Evolutionary conservation across 164 flowering plant genomes (phyloP).

Genomic region (Umbellularia californica): DNA sequence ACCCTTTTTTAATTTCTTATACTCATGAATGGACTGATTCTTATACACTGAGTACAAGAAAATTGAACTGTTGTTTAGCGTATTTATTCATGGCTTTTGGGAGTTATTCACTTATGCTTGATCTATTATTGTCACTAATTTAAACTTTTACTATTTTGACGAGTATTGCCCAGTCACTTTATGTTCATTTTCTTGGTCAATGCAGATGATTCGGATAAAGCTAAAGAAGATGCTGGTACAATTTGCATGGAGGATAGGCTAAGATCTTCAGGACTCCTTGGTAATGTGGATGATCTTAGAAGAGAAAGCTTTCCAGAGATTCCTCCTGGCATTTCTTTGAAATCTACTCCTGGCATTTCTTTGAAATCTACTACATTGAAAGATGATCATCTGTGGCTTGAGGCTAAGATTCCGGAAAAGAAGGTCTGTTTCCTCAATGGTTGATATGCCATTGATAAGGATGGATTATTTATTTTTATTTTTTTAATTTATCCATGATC

Average conservation of each 20-base stretch:
- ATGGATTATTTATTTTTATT: not conserved
- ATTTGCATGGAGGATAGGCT: slow-evolving; percentile 65
- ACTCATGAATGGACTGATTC: too few species aligned
- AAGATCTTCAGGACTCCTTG: slow-evolving; percentile 58
- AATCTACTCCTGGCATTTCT: slow-evolving; percentile 21
- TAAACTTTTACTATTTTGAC: not conserved
- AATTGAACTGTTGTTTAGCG: too few species aligned
- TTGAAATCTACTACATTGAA: slow-evolving; percentile 28
- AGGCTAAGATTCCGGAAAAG: slow-evolving; percentile 44
- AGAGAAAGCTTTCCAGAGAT: slow-evolving; percentile 12
- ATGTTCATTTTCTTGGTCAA: not conserved
- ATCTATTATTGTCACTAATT: too few species aligned
- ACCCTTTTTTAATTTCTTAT: too few species aligned
- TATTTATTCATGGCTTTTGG: too few species aligned
- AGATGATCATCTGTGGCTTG: slow-evolving; percentile 35
- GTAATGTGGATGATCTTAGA: slow-evolving; percentile 25
- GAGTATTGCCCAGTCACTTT: not conserved
- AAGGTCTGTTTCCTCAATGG: slow-evolving; percentile 41
- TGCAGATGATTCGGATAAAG: slow-evolving; percentile 28
- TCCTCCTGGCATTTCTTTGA: slow-evolving; percentile 10
- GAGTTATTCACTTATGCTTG: too few species aligned
- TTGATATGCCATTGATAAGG: not conserved
- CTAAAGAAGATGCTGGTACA: slow-evolving; percentile 25
- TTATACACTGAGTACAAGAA: too few species aligned
- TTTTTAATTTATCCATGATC: not conserved